These are phyloP conservation scores for Lactarius psammicola DNA, from an alignment of 768 basidiomycete genomes.

Conservation along the genomic window DNA sequence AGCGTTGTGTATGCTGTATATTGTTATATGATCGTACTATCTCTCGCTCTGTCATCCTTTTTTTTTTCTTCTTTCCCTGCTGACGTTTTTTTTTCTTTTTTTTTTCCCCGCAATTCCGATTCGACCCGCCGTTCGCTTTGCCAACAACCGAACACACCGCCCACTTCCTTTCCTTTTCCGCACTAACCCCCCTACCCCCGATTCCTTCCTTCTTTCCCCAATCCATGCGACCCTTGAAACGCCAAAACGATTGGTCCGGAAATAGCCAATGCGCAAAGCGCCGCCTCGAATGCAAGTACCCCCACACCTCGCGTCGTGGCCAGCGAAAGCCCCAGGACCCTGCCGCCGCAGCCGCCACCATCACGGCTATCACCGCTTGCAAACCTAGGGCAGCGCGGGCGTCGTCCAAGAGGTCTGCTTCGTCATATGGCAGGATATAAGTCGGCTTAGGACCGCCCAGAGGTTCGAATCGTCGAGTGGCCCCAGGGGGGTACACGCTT, in stretches of 20 bases:
- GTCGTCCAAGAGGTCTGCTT: conserved; percentile 8
- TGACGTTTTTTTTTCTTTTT: neutral
- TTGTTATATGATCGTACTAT: neutral
- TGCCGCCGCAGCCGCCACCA: neutral
- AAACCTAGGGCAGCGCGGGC: conserved; percentile 26
- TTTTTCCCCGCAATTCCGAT: neutral
- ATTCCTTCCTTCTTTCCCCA: conserved; percentile 14
- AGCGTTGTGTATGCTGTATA: neutral
- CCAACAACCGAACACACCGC: conserved; percentile 6
- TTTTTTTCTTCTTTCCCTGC: neutral
- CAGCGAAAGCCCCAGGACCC: conserved; percentile 25
- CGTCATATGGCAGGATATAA: neutral
- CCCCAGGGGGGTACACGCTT: neutral
- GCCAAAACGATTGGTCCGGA: neutral
- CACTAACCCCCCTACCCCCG: neutral
- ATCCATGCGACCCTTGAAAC: conserved; percentile 5
- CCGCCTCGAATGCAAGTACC: conserved; percentile 24
- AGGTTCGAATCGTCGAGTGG: neutral
- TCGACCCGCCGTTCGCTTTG: neutral
- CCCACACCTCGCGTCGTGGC: conserved; percentile 32
- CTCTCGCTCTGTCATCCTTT: conserved; percentile 3
- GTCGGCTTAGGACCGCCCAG: neutral
- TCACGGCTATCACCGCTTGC: conserved; percentile 24
- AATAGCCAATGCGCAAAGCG: conserved; percentile 29
- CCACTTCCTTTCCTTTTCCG: neutral